A percentile compares a stretch with the other conserved stretches of the same genome.
Conservation (phyloP, 371 early-diverging fungal species). For the Mortierella sp. region DNA sequence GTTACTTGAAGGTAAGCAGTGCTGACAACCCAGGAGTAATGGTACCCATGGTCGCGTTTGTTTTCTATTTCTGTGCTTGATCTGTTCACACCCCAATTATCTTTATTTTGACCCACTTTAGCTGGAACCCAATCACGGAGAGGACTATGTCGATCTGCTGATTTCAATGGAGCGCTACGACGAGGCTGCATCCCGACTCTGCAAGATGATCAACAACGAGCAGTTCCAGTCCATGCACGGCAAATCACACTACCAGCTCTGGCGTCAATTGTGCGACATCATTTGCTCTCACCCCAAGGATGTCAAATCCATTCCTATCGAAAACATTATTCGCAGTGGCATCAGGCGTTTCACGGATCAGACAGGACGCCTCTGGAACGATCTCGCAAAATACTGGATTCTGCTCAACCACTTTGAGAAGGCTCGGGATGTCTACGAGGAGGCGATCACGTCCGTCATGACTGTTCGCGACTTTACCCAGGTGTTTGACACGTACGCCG, state of each 20-base stretch:
- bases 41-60: neutral
- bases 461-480: conserved; percentile 96
- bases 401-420: conserved; percentile 84
- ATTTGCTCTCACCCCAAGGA: conserved; percentile 82
- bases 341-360: conserved; percentile 88
- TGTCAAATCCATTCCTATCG: conserved; percentile 77
- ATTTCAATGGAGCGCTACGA: conserved; percentile 78
- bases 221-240: conserved; percentile 79
- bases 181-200: conserved; percentile 89
- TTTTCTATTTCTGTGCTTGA: neutral
- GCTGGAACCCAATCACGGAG: conserved; percentile 79
- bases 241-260: conserved; percentile 86
- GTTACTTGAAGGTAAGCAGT: conserved; percentile 82
- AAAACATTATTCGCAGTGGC: conserved; percentile 89
- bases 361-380: conserved; percentile 90
- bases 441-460: conserved; percentile 85
- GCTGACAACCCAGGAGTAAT: neutral
- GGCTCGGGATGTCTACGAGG: conserved; percentile 93
- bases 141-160: conserved; percentile 82
- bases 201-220: conserved; percentile 78
- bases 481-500: conserved; percentile 96
- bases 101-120: conserved; percentile 29
- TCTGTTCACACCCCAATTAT: neutral
- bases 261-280: conserved; percentile 90
- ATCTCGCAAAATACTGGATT: conserved; percentile 89